Evolutionary conservation across 306 rosid species (phyloP), one percentile per base, ranked within the genome.

Genomic region (Fragaria vesca): DNA sequence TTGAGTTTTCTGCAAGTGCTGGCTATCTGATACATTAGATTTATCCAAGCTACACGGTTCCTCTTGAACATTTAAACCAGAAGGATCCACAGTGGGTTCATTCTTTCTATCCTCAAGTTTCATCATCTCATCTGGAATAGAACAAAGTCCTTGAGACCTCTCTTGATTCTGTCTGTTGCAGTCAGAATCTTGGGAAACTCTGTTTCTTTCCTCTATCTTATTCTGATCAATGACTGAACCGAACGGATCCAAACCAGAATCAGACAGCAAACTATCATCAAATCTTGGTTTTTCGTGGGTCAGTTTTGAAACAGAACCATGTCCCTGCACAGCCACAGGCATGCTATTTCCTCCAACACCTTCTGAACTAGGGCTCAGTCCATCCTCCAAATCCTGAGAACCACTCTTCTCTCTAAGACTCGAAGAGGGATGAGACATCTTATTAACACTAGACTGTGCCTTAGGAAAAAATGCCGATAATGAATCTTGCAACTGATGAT

Each of bases 401-500:
- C 79, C 82, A 74, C 43, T 78, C 45, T 78, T 86, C 81, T 87
- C 83, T 83, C 77, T 87, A 8, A 66, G 85, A 79, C 81, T 66
- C 47, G 83, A 72, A 58, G 78, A 71, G 16, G 34, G 66, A 15
- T 75, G 74, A 30, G 88, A 83, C 81, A 88, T 91, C 84, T 81
- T 85, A 48, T 20, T 42, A 50, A 75, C 86, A 78, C 80, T 85
- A 83, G 91, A 83, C 54, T 87, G 90, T 26, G 80, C 85, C 89
- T 85, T 93, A 4, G 52, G 79, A 73, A 83, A 83, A 84, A 89
- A 76, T 7, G 54, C 82, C 13, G 94, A 89, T 67, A 88, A 78
- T 0, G 91, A 90, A 75, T 88, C 97, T 70, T 88, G 90, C 65
- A 71, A 81, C 67, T 63, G 83, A 54, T 81, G 84, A 54, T 74